Conservation (phyloP, 345 rosid species). For the Gossypium sturtianum region DNA sequence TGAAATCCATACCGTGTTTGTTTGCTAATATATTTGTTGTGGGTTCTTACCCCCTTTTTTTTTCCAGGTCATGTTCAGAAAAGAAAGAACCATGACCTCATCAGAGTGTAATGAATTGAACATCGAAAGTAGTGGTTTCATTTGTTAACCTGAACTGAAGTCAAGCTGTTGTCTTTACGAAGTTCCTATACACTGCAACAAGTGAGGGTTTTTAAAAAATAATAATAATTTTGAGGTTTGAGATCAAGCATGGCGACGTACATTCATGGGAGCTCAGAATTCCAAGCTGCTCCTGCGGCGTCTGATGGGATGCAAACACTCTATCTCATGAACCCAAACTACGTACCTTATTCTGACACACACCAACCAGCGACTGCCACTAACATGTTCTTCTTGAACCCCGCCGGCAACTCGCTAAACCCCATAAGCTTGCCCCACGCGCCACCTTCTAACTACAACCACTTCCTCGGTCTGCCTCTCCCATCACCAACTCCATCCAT, state of each 20-base stretch:
- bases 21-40: background rate
- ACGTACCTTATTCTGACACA: slow-evolving; percentile 35
- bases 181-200: background rate
- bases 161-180: background rate
- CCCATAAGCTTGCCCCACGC: slow-evolving; percentile 25
- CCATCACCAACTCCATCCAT: slow-evolving; percentile 11
- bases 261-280: slow-evolving; percentile 43
- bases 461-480: slow-evolving; percentile 36
- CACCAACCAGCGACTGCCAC: slow-evolving; percentile 10
- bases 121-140: slow-evolving; percentile 13
- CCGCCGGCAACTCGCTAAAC: slow-evolving; percentile 20
- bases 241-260: slow-evolving; percentile 40
- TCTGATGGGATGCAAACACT: slow-evolving; percentile 36
- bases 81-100: background rate
- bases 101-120: slow-evolving; percentile 5
- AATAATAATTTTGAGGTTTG: background rate
- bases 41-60: background rate
- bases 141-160: background rate
- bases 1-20: background rate
- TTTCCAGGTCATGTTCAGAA: background rate
- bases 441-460: slow-evolving; percentile 26
- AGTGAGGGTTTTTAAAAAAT: background rate
- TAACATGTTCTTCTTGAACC: slow-evolving; percentile 31
- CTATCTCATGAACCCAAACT: slow-evolving; percentile 45
- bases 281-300: slow-evolving; percentile 30